Evolutionary conservation across 169 alveolate genomes (phyloP), one percentile per base, ranked within the genome.

Genomic region (Cryptosporidium sp.): DNA sequence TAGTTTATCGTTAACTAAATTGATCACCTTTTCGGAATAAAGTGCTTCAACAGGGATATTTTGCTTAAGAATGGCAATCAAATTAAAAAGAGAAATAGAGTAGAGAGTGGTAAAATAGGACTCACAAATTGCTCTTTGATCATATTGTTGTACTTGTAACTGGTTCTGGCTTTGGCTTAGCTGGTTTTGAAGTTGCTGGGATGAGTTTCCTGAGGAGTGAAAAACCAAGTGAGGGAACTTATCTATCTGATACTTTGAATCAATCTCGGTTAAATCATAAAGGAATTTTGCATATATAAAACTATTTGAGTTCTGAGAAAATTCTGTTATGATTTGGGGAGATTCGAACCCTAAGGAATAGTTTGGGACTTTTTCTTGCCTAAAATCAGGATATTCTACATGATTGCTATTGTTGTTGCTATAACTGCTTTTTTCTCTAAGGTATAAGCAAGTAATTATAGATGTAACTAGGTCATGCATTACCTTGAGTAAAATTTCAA

Each of bases 81-180:
- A 26, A 14, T 59, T 59, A 43, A 52, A 73, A 1, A 73, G 70
- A 16, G 71, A 10, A 29, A 52, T 33, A 21, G 86, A 52, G 23
- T 73, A 73, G 2, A 73, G 16, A 23, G 86, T 73, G 1, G 70
- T 35, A 59, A 73, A 73, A 45, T 73, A 73, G 4, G 86, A 51
- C 26, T 73, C 86, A 37, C 86, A 73, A 7, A 45, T 52, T 31
- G 41, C 71, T n/a, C 16, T 37, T 8, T 65, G 43, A 5, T 65
- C 67, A 16, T 2, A 21, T n/a, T 55, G 67, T 23, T 55, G 67
- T 55, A 55, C 8, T 26, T 55, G 67, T 26, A 5, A 16, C 2
- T 48, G 55, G 21, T 12, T 48, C 21, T 48, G 67, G 23, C 67
- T 23, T 21, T 55, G 67, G 35, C 21, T n/a, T 55, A 23, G 10